These are phyloP conservation scores for Clavaria fumosa DNA, from an alignment of 768 basidiomycete genomes.

Conservation along the genomic window DNA sequence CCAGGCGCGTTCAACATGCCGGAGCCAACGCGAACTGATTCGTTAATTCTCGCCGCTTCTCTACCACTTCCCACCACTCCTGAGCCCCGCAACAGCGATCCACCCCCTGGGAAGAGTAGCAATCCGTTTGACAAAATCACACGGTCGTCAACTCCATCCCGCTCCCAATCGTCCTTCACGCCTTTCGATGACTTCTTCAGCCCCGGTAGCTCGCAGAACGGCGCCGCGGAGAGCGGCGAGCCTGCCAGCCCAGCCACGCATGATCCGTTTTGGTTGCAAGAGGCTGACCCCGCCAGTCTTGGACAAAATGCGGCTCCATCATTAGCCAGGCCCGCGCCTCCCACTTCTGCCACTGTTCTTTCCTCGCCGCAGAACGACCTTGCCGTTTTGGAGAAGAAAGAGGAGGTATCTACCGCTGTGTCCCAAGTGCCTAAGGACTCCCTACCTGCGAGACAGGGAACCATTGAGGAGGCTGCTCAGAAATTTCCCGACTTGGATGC, in stretches of 20 bases:
- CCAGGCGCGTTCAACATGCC: conserved; percentile 10
- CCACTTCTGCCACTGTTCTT: too few relatives aligned
- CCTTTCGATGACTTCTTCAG: too few relatives aligned
- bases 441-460: too few relatives aligned
- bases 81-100: conserved; percentile 29
- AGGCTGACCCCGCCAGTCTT: too few relatives aligned
- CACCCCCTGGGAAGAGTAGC: conserved; percentile 39
- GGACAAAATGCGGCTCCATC: too few relatives aligned
- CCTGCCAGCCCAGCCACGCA: conserved; percentile 13
- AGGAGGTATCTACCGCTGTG: too few relatives aligned
- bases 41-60: conserved; percentile 45
- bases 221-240: conserved; percentile 14
- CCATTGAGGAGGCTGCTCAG: too few relatives aligned
- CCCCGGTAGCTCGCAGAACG: conserved; percentile 26
- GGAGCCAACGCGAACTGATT: conserved; percentile 19
- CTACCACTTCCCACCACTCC: conserved; percentile 64
- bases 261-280: conserved; percentile 45
- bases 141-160: conserved; percentile 28
- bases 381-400: too few relatives aligned
- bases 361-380: too few relatives aligned
- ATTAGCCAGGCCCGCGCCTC: too few relatives aligned
- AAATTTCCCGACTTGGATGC: too few relatives aligned
- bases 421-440: too few relatives aligned
- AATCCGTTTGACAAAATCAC: conserved; percentile 80
- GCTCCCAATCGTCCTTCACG: conserved; percentile 37